A percentile compares a stretch with the other conserved stretches of the same genome.
These are phyloP conservation scores for Zygoascus ofunaensis DNA, from an alignment of 805 yeast species.

Conservation along the genomic window DNA sequence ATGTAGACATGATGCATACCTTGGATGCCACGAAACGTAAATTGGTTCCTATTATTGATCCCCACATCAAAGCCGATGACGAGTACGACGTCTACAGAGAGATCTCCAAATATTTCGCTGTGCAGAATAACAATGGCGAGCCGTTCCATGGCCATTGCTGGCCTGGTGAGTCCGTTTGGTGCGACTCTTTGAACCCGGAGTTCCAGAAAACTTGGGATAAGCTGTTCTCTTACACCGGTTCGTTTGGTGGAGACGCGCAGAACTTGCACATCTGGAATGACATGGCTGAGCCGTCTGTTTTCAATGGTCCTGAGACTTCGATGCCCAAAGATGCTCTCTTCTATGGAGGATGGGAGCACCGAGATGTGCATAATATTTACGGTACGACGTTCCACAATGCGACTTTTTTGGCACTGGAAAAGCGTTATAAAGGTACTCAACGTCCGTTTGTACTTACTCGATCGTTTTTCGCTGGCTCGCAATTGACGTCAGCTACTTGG, in stretches of 20 bases:
- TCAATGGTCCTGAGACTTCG: slow-evolving; percentile 89
- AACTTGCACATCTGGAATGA: slow-evolving; percentile 92
- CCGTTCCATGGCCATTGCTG: slow-evolving; percentile 83
- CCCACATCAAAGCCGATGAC: slow-evolving; percentile 58
- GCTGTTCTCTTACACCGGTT: slow-evolving; percentile 28
- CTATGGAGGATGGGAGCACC: slow-evolving; percentile 75
- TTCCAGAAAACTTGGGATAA: slow-evolving; percentile 28
- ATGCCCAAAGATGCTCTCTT: slow-evolving; percentile 78
- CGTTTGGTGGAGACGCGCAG: slow-evolving; percentile 39
- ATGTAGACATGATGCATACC: slow-evolving; percentile 53
- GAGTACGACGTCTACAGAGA: slow-evolving; percentile 56
- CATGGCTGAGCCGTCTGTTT: slow-evolving; percentile 96
- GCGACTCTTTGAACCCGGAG: slow-evolving; percentile 67
- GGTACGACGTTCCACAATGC: slow-evolving; percentile 76
- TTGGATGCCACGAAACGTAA: slow-evolving; percentile 69
- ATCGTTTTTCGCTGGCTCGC: slow-evolving; percentile 85
- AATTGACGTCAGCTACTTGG: slow-evolving; percentile 90
- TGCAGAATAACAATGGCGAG: slow-evolving; percentile 39
- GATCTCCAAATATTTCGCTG: slow-evolving; percentile 37
- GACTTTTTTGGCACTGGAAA: slow-evolving; percentile 56
- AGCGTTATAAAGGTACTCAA: slow-evolving; percentile 36
- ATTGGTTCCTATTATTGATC: slow-evolving; percentile 79
- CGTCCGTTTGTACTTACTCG: slow-evolving; percentile 87
- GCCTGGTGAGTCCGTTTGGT: slow-evolving; percentile 97
- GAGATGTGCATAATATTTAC: slow-evolving; percentile 81